These are phyloP conservation scores for Cyclotella cryptica DNA, from an alignment of 108 stramenopile species.

Conservation along the genomic window DNA sequence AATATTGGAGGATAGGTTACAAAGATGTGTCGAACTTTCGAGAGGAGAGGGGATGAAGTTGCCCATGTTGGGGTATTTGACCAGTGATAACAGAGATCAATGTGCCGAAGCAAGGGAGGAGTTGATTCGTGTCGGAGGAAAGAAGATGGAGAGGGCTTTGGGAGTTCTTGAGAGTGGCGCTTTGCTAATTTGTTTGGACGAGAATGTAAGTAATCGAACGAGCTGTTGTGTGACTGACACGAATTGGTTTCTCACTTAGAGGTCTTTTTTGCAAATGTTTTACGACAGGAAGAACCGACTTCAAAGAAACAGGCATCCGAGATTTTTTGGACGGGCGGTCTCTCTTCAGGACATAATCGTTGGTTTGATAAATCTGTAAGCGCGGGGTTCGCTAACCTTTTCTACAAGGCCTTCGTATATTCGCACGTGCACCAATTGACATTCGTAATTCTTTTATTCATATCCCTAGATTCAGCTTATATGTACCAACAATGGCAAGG, in stretches of 20 bases:
- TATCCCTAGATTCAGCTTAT: constrained; percentile 66
- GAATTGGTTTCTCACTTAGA: not conserved
- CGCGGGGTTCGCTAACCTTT: no score
- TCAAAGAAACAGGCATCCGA: constrained; percentile 66
- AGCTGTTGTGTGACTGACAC: not conserved
- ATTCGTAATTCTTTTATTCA: no score
- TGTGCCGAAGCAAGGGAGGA: constrained; percentile 80
- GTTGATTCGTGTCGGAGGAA: constrained; percentile 68
- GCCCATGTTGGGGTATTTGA: constrained; percentile 71
- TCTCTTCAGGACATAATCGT: constrained; percentile 69
- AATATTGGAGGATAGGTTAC: constrained; percentile 62
- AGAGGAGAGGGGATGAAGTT: constrained; percentile 13
- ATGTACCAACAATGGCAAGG: constrained; percentile 85
- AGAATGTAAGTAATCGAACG: constrained; percentile 30
- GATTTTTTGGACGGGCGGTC: constrained; percentile 65
- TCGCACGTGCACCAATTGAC: no score
- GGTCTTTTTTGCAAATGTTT: not conserved
- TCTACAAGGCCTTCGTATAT: no score
- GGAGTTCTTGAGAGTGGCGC: constrained; percentile 82
- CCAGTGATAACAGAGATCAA: constrained; percentile 70
- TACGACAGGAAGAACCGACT: constrained; percentile 45
- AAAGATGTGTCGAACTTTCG: constrained; percentile 59
- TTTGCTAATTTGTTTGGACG: constrained; percentile 82
- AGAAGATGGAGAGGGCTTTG: constrained; percentile 68
- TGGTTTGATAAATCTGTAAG: constrained; percentile 85